Base-by-base conservation (phyloP, 2,329 filamentous ascomycete species). In the Neoscytalidium dimidiatum region DNA sequence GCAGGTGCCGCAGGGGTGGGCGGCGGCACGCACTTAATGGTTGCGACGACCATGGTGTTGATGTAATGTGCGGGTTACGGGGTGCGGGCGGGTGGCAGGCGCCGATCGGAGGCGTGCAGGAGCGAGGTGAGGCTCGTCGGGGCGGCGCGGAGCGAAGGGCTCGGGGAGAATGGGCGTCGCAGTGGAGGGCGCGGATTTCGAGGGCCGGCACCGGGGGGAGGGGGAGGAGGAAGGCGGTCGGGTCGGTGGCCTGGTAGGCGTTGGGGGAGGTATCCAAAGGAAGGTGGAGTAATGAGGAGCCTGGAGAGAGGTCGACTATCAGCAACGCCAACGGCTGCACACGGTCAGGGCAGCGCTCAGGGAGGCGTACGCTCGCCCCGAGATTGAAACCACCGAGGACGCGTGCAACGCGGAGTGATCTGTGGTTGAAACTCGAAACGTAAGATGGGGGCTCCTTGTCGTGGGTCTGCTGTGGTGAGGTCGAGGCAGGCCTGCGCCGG, bases 1-100 rank as follows among this genome's bases (percentile, higher is more conserved):
- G 29, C 21, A 21, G 14, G n/a, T 17, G 41, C 21, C 43, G 51
- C 19, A 5, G 28, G 14, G 41, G 17, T 8, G 35, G 43, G 19
- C 14, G 21, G 43, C 13, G 9, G 38, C 38, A 75, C 76, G 67
- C 72, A 79, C 77, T 79, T 79, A 71, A 79, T 79, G 67, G 77
- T 79, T 65, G 76, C 77, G 51, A 78, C 77, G 57, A 78, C 76
- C 77, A 79, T 79, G 69, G 64, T 73, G 71, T 29, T 48, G 28
- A 38, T 60, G 38, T 31, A 44, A 28, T 58, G 64, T 65, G 52
- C 51, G 21, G 21, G 35, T 43, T 35, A 49, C 41, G 64, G 31
- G 44, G 35, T 64, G 58, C 29, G 33, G 56, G 51, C 44, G 48
- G 41, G 48, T 51, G 61, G 61, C 49, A 38, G 52, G 62, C 62